phyloP scores from a whole-genome alignment of 768 basidiomycete species.

The Trametes maxima region DNA sequence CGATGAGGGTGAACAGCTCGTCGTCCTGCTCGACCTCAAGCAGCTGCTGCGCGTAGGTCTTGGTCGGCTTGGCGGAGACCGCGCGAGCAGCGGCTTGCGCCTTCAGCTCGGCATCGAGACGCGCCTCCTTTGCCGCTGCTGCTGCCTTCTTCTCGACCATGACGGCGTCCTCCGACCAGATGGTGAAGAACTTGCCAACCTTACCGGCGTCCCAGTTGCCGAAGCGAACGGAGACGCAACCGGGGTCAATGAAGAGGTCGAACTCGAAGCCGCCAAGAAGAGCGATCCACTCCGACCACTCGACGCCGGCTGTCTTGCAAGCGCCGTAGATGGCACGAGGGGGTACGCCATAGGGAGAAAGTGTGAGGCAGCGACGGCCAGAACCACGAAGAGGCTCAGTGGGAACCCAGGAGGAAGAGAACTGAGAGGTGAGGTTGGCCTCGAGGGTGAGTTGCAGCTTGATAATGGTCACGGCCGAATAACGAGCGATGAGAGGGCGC shows the following conservation, averaged over 20 bases:
- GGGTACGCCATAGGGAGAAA: slow-evolving; percentile 69
- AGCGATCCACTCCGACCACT: slow-evolving; percentile 82
- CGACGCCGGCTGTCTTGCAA: slow-evolving; percentile 67
- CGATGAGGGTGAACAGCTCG: slow-evolving; percentile 74
- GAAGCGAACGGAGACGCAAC: slow-evolving; percentile 70
- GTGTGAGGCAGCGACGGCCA: slow-evolving; percentile 71
- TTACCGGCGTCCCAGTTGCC: slow-evolving; percentile 43
- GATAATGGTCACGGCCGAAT: slow-evolving; percentile 62
- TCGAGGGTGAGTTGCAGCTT: slow-evolving; percentile 74
- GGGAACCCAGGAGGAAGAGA: slow-evolving; percentile 65
- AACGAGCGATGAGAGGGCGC: slow-evolving; percentile 56
- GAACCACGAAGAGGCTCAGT: slow-evolving; percentile 68
- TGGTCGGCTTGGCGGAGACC: slow-evolving; percentile 36
- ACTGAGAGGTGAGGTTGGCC: slow-evolving; percentile 71
- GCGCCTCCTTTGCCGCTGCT: slow-evolving; percentile 19
- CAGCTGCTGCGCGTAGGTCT: slow-evolving; percentile 76
- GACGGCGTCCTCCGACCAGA: slow-evolving; percentile 65
- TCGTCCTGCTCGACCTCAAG: slow-evolving; percentile 72
- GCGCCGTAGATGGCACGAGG: slow-evolving; percentile 73
- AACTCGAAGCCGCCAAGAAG: slow-evolving; percentile 70
- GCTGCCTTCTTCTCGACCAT: slow-evolving; percentile 33
- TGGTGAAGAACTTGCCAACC: slow-evolving; percentile 53
- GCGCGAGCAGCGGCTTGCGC: slow-evolving; percentile 26
- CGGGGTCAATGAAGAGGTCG: slow-evolving; percentile 82
- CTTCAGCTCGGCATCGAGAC: slow-evolving; percentile 26